These are phyloP conservation scores for Cucurbitaria berberidis DNA, from an alignment of 2,329 filamentous ascomycete species.

Conservation along the genomic window DNA sequence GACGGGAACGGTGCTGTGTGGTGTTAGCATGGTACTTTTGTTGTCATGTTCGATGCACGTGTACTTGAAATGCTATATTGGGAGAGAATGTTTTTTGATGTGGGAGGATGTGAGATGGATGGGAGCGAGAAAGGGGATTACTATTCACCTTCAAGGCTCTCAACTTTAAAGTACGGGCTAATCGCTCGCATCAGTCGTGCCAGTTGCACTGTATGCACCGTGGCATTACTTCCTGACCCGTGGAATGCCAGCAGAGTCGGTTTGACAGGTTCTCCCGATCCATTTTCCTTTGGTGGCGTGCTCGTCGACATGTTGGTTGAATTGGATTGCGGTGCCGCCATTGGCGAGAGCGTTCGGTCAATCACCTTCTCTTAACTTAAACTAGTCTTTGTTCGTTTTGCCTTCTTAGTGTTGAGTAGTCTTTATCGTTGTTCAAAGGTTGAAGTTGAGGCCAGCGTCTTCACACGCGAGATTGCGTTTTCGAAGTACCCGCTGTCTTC, in stretches of 20 bases:
- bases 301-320: constrained; percentile 1
- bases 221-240: constrained; percentile 43
- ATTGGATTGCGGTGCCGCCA: constrained; percentile 1
- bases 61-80: too few species aligned
- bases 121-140: neutral
- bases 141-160: constrained; percentile 36
- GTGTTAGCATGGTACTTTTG: too few species aligned
- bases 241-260: constrained; percentile 46
- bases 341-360: neutral
- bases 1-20: constrained; percentile 40
- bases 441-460: too few species aligned
- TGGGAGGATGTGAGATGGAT: too few species aligned
- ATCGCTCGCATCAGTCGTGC: constrained; percentile 36
- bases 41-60: too few species aligned
- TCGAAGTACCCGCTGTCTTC: too few species aligned
- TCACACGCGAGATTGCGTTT: too few species aligned
- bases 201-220: constrained; percentile 42
- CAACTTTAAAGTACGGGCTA: constrained; percentile 33
- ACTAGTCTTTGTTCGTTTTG: too few species aligned
- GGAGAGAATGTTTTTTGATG: too few species aligned
- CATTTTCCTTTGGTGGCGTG: neutral
- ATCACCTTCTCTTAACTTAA: too few species aligned
- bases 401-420: too few species aligned
- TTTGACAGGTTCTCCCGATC: constrained; percentile 18
- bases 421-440: too few species aligned